Percentiles rank a stretch among this genome's conserved stretches.
phyloP scores from a whole-genome alignment of 176 grass and related monocot genomes.

The Triticum timopheevii region DNA sequence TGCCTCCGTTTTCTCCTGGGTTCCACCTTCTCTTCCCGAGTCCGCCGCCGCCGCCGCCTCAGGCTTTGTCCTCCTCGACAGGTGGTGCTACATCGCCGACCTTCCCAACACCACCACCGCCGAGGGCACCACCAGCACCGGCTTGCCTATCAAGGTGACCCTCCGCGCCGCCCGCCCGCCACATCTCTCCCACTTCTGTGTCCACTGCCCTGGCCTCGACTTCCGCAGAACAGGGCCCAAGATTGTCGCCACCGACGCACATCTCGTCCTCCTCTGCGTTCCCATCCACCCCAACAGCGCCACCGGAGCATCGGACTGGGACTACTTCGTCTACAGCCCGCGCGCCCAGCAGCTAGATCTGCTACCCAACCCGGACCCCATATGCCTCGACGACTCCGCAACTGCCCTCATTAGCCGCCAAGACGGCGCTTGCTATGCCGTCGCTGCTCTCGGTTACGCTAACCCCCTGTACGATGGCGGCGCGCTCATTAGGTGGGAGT shows the following conservation, averaged over 20 bases:
- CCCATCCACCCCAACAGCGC: not conserved
- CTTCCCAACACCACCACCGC: constrained; percentile 10
- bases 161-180: constrained; percentile 15
- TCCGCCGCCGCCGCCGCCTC: not conserved
- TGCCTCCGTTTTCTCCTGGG: not conserved
- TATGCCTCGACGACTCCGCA: not conserved
- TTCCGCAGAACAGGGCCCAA: not conserved
- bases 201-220: constrained; percentile 15
- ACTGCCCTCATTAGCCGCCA: constrained; percentile 13
- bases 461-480: not conserved
- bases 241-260: not conserved
- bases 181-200: not conserved
- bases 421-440: not conserved
- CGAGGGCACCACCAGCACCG: not conserved
- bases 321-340: constrained; percentile 32
- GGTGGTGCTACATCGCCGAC: constrained; percentile 15
- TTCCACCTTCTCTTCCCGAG: not conserved
- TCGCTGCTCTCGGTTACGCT: not conserved
- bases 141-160: not conserved
- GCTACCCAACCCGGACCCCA: not conserved
- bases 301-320: not conserved
- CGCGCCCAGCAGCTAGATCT: not conserved
- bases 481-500: not conserved
- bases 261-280: constrained; percentile 26
- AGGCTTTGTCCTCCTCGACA: not conserved